Percentiles rank a stretch among this genome's conserved stretches.
These are phyloP conservation scores for Trichosporon sp. DNA, from an alignment of 1,284 basidiomycete species.

Conservation along the genomic window DNA sequence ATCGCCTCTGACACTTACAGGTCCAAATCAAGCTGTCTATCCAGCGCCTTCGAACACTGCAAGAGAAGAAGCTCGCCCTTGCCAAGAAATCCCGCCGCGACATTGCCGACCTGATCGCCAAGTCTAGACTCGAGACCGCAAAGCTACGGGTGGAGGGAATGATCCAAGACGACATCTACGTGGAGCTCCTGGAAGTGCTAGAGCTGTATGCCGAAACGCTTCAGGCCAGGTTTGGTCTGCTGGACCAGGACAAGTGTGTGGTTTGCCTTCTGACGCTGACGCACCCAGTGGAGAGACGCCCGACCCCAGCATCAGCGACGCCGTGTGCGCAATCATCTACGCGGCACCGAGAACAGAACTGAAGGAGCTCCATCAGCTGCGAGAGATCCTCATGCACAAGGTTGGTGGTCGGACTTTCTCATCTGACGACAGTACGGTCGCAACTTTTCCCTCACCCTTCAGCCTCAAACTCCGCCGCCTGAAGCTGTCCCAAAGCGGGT, in stretches of 20 bases:
- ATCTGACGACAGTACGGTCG: conserved; percentile 48
- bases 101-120: conserved; percentile 56
- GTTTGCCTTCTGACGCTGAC: neutral
- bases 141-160: conserved; percentile 53
- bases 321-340: conserved; percentile 74
- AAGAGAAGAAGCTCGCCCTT: conserved; percentile 91
- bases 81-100: conserved; percentile 66
- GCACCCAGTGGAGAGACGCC: conserved; percentile 70
- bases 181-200: conserved; percentile 83
- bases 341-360: conserved; percentile 88
- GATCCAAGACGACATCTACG: conserved; percentile 57
- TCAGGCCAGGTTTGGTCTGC: conserved; percentile 85
- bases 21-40: conserved; percentile 67
- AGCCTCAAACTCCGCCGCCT: conserved; percentile 60
- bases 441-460: conserved; percentile 48
- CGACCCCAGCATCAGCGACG: conserved; percentile 77
- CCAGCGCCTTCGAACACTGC: conserved; percentile 82
- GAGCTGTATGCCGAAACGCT: conserved; percentile 92
- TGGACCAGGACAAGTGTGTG: conserved; percentile 63
- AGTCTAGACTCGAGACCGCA: conserved; percentile 54
- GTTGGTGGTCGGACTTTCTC: conserved; percentile 31
- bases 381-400: conserved; percentile 90
- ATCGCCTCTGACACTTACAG: conserved; percentile 29
- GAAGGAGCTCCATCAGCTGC: conserved; percentile 87
- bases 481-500: conserved; percentile 60